Evolutionary conservation across 331 rosid genomes (phyloP).

Genomic region (Saraca asoca): DNA sequence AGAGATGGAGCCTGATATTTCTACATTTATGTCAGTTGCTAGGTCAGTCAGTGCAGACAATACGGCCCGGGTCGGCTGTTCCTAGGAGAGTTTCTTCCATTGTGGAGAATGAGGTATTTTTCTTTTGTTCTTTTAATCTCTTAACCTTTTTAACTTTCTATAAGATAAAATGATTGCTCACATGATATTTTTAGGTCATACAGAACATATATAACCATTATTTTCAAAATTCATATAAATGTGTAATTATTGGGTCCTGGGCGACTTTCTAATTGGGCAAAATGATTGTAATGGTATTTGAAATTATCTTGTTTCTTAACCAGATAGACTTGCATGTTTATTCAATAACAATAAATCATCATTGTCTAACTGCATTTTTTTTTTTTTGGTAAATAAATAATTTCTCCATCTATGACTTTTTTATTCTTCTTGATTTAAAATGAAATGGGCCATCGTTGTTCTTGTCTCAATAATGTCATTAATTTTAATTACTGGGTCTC

Average conservation of each 20-base stretch:
- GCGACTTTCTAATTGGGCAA: neutral
- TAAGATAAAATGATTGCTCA: neutral
- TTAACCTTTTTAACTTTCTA: neutral
- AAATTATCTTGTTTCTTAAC: neutral
- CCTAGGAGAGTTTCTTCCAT: slow-evolving; percentile 43
- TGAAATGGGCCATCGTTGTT: slow-evolving; percentile 4
- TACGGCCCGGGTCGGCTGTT: slow-evolving; percentile 39
- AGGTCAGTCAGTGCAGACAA: slow-evolving; percentile 41
- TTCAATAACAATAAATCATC: slow-evolving; percentile 3
- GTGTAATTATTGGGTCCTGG: slow-evolving; percentile 6
- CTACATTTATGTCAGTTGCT: slow-evolving; percentile 41
- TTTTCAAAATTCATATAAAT: too few species aligned
- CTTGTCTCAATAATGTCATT: neutral
- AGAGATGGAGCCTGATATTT: neutral
- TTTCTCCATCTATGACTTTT: neutral
- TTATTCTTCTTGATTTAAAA: slow-evolving; percentile 4
- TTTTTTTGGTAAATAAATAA: neutral
- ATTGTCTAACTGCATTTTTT: slow-evolving; percentile 10
- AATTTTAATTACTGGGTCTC: neutral
- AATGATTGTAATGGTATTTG: neutral
- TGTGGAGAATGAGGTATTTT: slow-evolving; percentile 54
- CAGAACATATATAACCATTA: neutral
- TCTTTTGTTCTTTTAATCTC: neutral
- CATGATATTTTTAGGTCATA: slow-evolving; percentile 6
- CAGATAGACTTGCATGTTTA: neutral